phyloP scores from a whole-genome alignment of 2,329 filamentous ascomycete species.

The Cytospora piceicola region DNA sequence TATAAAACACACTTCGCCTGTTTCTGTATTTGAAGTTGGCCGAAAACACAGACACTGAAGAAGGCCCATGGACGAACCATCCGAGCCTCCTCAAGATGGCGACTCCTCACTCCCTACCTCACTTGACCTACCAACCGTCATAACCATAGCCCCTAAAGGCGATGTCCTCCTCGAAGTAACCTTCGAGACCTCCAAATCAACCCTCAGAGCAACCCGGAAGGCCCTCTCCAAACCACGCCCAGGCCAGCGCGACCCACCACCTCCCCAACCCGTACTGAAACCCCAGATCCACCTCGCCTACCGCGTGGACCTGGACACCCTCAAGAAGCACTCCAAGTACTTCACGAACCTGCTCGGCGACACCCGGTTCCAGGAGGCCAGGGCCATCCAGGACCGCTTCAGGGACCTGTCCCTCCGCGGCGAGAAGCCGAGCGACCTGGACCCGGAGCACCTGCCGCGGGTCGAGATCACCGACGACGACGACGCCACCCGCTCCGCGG shows the following conservation, averaged over 20 bases:
- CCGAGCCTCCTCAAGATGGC: slow-evolving; percentile 33
- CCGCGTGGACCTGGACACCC: slow-evolving; percentile 59
- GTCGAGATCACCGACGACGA: slow-evolving; percentile 70
- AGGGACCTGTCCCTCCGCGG: slow-evolving; percentile 52
- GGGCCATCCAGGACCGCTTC: slow-evolving; percentile 56
- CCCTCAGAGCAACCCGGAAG: slow-evolving; percentile 51
- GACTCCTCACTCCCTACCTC: slow-evolving; percentile 29
- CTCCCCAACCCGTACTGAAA: slow-evolving; percentile 40
- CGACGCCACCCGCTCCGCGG: slow-evolving; percentile 63
- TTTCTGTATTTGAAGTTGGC: neutral
- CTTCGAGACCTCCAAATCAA: slow-evolving; percentile 62
- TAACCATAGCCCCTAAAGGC: slow-evolving; percentile 60
- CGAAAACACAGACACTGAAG: neutral
- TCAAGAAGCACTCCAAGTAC: slow-evolving; percentile 69
- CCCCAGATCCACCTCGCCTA: slow-evolving; percentile 53
- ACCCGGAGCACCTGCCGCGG: slow-evolving; percentile 60
- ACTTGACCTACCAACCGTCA: slow-evolving; percentile 40
- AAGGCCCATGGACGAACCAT: slow-evolving; percentile 34
- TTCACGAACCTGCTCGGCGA: slow-evolving; percentile 70
- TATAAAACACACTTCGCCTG: neutral
- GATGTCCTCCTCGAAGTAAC: slow-evolving; percentile 69
- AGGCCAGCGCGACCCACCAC: slow-evolving; percentile 29
- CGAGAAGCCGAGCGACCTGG: slow-evolving; percentile 53
- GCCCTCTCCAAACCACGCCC: slow-evolving; percentile 39
- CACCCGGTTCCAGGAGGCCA: slow-evolving; percentile 65